Evolutionary conservation across 805 yeast species (phyloP), one percentile per base, ranked within the genome.

Genomic region (Yarrowia sp.): DNA sequence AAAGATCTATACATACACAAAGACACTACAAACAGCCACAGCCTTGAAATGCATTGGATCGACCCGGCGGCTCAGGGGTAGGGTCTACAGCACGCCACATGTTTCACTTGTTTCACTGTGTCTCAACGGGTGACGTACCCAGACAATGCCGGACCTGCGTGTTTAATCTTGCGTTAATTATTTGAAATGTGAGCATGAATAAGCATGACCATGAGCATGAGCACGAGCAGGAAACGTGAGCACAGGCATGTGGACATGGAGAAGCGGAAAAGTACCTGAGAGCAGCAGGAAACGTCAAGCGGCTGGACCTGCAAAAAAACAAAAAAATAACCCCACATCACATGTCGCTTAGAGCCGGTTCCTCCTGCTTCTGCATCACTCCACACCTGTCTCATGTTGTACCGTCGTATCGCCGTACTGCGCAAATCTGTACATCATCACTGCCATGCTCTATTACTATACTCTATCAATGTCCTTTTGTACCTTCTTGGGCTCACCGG

Each of bases 381-480:
- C 16, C 43, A 4, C 6, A 14, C 9, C n/a, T n/a, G n/a, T 19
- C 16, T 11, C 24, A 2, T 19, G 4, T 21, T n/a, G n/a, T n/a
- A n/a, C n/a, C n/a, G n/a, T n/a, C n/a, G n/a, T n/a, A n/a, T n/a
- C n/a, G n/a, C n/a, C n/a, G n/a, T n/a, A n/a, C n/a, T n/a, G n/a
- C n/a, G n/a, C n/a, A n/a, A n/a, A n/a, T n/a, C n/a, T n/a, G n/a
- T n/a, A n/a, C n/a, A 28, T 11, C 4, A 14, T 16, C 48, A 16
- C 44, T 6, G 21, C 28, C 46, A 22, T 22, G 46, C 46, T 43
- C 48, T 43, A 43, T 43, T 43, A 43, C 48, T 43, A 16, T 43
- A 43, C 46, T 41, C 46, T 43, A 43, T 43, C 22, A 43, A 43
- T 43, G 48, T 43, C 48, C 46, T 43, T 43, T 43, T 43, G n/a